Base-by-base conservation (phyloP, 2,329 filamentous ascomycete species). In the Chalara sp. region DNA sequence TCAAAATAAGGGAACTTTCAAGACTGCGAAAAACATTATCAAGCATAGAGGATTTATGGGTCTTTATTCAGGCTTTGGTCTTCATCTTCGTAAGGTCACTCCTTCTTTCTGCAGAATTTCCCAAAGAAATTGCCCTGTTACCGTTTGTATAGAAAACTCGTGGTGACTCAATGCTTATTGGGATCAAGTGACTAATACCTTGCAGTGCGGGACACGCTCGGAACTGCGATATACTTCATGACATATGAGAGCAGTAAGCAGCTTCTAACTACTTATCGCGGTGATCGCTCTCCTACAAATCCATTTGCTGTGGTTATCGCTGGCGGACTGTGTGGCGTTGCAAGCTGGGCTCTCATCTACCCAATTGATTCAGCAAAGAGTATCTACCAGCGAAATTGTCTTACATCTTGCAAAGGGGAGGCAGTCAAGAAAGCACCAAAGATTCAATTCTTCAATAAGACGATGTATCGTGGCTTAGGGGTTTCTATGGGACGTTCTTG, bases 181-280 rank as follows among this genome's bases (percentile, higher is more conserved):
- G 7, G 6, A 30, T 32, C 13, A 35, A 46, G 49, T 50, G 46
- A 48, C 54, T 58, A 47, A 55, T 37, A 37, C 21, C 41, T 39
- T 30, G 29, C 56, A 88, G 87, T 91, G 61, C 80, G 89, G 54
- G 89, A 95, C 68, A 91, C 87, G 1, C 74, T 93, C 53, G 89
- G 89, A 49, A 95, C 89, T 1, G 80, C 82, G 32, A 88, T 92
- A 52, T 95, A 95, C 67, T 95, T 95, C 64, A 88, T 87, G 71
- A 91, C 89, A 32, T 95, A 95, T 66, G 89, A 95, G 68, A 90
- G 86, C 65, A 81, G 83, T 60, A 95, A 95, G 65, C 88, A 93
- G 66, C 70, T 92, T 29, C 78, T 90, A 56, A 87, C 85, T 21
- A 89, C 87, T 12, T 81, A 87, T 56, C 81, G 79, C 41, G 79